Evolutionary conservation across 139 green algal genomes (phyloP), one percentile per base, ranked within the genome.

Genomic region (Spirogloea muscicola): DNA sequence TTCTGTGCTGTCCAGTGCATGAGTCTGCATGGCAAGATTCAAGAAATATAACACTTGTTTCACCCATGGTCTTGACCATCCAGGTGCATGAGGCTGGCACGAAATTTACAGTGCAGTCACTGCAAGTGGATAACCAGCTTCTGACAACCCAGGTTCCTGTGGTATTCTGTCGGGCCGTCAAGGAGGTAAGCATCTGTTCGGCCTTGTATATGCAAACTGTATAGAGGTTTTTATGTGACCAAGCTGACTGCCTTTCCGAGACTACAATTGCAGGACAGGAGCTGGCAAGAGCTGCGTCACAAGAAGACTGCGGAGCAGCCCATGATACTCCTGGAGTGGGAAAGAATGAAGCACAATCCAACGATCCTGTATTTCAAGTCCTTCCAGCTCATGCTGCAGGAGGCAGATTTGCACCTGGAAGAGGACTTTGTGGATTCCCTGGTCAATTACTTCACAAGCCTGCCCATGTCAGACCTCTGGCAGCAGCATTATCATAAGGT

Each of bases 61-160:
- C 46, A 31, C 21, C 46, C 46, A 31, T 21, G 21, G 46, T 21
- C 21, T 21, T 55, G 46, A 31, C 46, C 21, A 55, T 31, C 21
- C 46, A 55, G 46, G 46, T 55, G 46, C 21, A 55, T 21, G 46
- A 55, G 21, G 21, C 21, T 55, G 46, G 21, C 21, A 21, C 21
- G 46, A 55, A 65, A 36, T 64, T 89, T 34, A 61, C 82, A 27
- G 57, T 87, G 25, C 3, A 3, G 16, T 7, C 3, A 29, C 5
- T 87, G 36, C 86, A 91, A 78, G 52, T 91, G 18, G 86, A 91
- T 76, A 91, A 91, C 63, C 86, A 91, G 66, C 77, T 91, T 59
- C 64, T 91, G 1, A 87, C 77, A 1, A 81, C 86, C 29, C 34
- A 60, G n/a, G 73, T 84, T 10, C 86, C 86, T 27, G 84, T 91